Evolutionary conservation across 2,329 filamentous ascomycete species (phyloP), one percentile per base, ranked within the genome.

Genomic region (Pyrenophora graminea): DNA sequence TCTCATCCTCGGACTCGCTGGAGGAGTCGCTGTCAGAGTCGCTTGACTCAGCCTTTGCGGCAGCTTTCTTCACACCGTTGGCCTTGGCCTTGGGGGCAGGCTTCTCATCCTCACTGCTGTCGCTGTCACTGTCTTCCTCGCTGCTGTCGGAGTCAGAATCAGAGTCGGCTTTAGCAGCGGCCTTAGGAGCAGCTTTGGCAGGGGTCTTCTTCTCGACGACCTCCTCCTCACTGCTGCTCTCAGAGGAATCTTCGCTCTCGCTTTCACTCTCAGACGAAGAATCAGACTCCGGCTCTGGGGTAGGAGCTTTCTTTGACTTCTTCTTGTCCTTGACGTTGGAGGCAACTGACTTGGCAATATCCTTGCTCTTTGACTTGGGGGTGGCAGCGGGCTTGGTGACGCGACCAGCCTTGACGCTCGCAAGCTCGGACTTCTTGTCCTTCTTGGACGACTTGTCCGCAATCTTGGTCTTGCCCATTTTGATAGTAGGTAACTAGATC

Each of bases 371-470:
- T 55, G 80, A 76, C 76, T 85, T 87, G 69, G 85, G 76, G 59
- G 81, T 82, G 73, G 87, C 80, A 55, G 83, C 79, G 45, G 85
- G 71, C 80, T 91, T 91, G 77, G 82, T 83, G 66, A 89, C 80
- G 60, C 83, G 82, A 62, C 80, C 85, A 64, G 80, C 81, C 80
- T 89, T 90, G 75, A 86, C 84, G 63, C 76, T 70, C 66, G 77
- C 74, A 73, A 85, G 81, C 62, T 74, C 72, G 56, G 66, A 69
- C 77, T 83, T 84, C 76, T 84, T 84, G 70, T 86, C 81, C 79
- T 88, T 88, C 70, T 73, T 72, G 58, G 64, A 67, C 45, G 59
- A 53, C 58, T 66, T 70, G 58, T 66, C 67, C 59, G 57, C 42
- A 21, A 63, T 45, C 62, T 73, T 74, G 45, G 65, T 66, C 61